Base-by-base conservation (phyloP, 2,329 filamentous ascomycete species). In the Cladorrhinum sp. region DNA sequence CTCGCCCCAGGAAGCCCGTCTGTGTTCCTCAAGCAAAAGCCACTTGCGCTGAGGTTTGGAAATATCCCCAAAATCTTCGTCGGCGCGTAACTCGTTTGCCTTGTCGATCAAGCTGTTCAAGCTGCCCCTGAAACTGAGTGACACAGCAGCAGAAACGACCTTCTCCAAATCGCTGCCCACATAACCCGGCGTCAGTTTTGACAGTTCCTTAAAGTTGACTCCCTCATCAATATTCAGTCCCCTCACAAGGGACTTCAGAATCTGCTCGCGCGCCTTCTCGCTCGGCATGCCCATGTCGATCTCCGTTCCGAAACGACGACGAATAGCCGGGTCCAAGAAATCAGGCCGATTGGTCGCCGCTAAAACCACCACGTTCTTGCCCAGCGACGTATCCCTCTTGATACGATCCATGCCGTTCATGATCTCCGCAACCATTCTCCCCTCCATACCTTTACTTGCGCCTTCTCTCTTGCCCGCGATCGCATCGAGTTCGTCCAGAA, bases 291-390 rank as follows among this genome's bases (percentile, higher is more conserved):
- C 89, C 72, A 98, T 87, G 69, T 93, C 92, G 66, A 97, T 68
- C 92, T 93, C 61, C 86, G 87, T 67, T 91, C 89, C 71, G 96
- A 96, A 55, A 88, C 81, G 9, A 89, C 93, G 57, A 85, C 87
- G 73, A 87, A 83, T 68, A 88, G 83, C 29, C 0, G 92, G 88
- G 69, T 98, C 92, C 36, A 99, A 79, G 67, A 89, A 92, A 69
- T 96, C 92, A 0, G 92, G 90, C 36, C 89, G 83, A 72, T 96
- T 96, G 0, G 93, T 97, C 2, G 95, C 95, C 1, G 93, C 95
- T 55, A 98, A 83, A 13, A 96, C 91, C 29, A 98, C 88, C 8
- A 98, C 91, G 1, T 90, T 89, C 70, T 91, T 91, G 2, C 86
- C 87, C n/a, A 78, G 75, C 13, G 85, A 85, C 2, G 88, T 87